Conservation (phyloP, 176 grass and related monocot genomes). For the Urochloa ruziziensis region DNA sequence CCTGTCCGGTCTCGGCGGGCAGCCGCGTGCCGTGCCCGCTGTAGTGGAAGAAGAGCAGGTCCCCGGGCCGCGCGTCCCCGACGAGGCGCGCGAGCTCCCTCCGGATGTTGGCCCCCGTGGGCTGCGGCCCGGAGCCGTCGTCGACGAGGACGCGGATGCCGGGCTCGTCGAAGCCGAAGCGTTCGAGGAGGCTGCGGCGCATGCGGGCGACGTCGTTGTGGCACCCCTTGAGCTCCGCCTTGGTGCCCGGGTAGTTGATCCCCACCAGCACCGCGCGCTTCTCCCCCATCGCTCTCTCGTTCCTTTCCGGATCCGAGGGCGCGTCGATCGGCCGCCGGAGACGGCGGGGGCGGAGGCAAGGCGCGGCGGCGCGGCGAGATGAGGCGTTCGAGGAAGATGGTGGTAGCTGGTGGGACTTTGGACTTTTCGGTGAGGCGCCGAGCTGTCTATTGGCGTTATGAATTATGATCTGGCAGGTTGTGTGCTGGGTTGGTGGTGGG, state of each 20-base stretch:
- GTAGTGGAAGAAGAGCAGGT: slow-evolving; percentile 85
- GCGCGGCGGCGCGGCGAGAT: neutral
- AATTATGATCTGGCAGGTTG: slow-evolving; percentile 28
- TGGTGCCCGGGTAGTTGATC: slow-evolving; percentile 77
- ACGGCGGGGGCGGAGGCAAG: neutral
- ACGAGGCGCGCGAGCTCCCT: slow-evolving; percentile 60
- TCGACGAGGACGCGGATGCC: slow-evolving; percentile 62
- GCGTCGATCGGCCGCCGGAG: neutral
- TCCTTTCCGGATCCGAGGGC: slow-evolving; percentile 36
- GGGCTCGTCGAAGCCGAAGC: slow-evolving; percentile 50
- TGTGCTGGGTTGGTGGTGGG: neutral
- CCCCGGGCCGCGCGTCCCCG: slow-evolving; percentile 49
- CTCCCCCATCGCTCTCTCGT: slow-evolving; percentile 44
- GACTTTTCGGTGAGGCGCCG: neutral
- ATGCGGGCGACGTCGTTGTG: slow-evolving; percentile 79
- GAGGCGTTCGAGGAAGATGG: too few species aligned
- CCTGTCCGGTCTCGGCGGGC: slow-evolving; percentile 77
- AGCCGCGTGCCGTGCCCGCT: slow-evolving; percentile 75
- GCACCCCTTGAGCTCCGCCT: slow-evolving; percentile 76
- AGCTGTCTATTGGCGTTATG: slow-evolving; percentile 38
- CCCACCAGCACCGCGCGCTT: slow-evolving; percentile 73
- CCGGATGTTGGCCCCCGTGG: slow-evolving; percentile 54
- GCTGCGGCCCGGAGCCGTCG: slow-evolving; percentile 37
- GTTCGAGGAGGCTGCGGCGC: slow-evolving; percentile 54
- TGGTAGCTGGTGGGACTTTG: too few species aligned